Percentiles rank a stretch among this genome's conserved stretches.
Conservation (phyloP, 176 grass and related monocot genomes). For the Hordeum marinum region DNA sequence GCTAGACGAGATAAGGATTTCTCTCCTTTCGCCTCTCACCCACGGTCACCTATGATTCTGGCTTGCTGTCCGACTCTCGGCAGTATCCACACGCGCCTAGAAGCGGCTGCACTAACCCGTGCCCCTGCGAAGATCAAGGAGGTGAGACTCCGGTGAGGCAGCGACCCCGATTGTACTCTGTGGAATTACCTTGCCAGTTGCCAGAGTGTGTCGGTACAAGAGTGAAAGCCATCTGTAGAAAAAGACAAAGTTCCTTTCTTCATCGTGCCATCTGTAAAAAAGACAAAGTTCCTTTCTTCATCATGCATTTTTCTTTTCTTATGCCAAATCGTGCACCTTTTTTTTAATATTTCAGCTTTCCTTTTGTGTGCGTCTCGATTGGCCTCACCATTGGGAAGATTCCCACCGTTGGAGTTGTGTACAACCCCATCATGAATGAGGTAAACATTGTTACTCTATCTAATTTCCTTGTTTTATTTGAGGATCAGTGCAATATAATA, state of each 20-base stretch:
- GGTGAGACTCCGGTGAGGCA: background rate
- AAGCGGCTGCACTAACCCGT: too few relatives aligned
- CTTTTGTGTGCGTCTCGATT: constrained; percentile 94
- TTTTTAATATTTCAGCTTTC: constrained; percentile 52
- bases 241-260: too few relatives aligned
- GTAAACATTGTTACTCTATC: constrained; percentile 28
- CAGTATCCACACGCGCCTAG: too few relatives aligned
- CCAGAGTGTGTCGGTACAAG: background rate
- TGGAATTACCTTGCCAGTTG: too few relatives aligned
- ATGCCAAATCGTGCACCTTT: background rate
- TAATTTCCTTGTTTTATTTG: background rate
- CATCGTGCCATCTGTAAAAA: background rate
- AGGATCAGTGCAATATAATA: constrained; percentile 3
- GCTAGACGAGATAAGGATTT: too few relatives aligned
- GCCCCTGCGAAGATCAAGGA: background rate
- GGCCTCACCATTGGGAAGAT: constrained; percentile 80
- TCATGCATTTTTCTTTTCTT: background rate
- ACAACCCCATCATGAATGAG: constrained; percentile 93
- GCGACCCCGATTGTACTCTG: background rate
- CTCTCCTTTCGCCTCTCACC: too few relatives aligned
- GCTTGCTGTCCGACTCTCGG: too few relatives aligned
- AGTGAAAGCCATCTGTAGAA: background rate
- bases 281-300: too few relatives aligned
- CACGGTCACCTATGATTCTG: too few relatives aligned
- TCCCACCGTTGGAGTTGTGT: constrained; percentile 81